Evolutionary conservation across 1,139 yeast genomes (phyloP).

Genomic region (Hanseniaspora uvarum): DNA sequence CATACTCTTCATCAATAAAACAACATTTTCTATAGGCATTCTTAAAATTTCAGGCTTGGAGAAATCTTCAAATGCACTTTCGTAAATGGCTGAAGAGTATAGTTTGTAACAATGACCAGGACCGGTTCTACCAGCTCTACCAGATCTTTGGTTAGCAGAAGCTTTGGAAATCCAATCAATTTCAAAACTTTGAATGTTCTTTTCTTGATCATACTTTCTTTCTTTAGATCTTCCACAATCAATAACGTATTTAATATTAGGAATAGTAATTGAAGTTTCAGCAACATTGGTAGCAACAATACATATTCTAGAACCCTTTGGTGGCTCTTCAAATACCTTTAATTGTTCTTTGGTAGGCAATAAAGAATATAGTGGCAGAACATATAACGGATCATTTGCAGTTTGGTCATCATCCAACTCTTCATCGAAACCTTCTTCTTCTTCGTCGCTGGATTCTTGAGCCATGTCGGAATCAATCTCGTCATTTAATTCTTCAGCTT

Average conservation of each 20-base stretch:
- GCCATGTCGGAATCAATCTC: conserved; percentile 36
- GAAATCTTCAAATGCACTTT: conserved; percentile 72
- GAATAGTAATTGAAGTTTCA: conserved; percentile 93
- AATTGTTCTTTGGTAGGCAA: conserved; percentile 89
- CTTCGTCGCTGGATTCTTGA: conserved; percentile 42
- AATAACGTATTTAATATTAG: conserved; percentile 87
- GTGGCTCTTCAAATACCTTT: conserved; percentile 82
- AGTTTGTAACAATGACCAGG: conserved; percentile 96
- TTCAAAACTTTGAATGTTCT: conserved; percentile 88
- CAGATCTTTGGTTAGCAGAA: conserved; percentile 88
- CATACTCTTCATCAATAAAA: conserved; percentile 91
- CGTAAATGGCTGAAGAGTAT: conserved; percentile 91
- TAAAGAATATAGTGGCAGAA: conserved; percentile 81
- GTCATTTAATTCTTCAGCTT: conserved; percentile 25
- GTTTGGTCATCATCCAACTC: conserved; percentile 63
- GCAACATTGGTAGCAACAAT: conserved; percentile 97
- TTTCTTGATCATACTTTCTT: conserved; percentile 66
- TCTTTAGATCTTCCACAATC: conserved; percentile 94
- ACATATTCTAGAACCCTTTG: conserved; percentile 74
- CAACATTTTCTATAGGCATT: conserved; percentile 94
- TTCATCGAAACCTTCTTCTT: conserved; percentile 91
- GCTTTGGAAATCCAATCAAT: conserved; percentile 93
- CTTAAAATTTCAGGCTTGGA: conserved; percentile 81
- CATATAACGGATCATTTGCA: conserved; percentile 72
- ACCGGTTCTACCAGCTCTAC: conserved; percentile 99